Percentiles rank a stretch among this genome's conserved stretches.
Conservation (phyloP, 208 protist species). For the Crithidia sp. region DNA sequence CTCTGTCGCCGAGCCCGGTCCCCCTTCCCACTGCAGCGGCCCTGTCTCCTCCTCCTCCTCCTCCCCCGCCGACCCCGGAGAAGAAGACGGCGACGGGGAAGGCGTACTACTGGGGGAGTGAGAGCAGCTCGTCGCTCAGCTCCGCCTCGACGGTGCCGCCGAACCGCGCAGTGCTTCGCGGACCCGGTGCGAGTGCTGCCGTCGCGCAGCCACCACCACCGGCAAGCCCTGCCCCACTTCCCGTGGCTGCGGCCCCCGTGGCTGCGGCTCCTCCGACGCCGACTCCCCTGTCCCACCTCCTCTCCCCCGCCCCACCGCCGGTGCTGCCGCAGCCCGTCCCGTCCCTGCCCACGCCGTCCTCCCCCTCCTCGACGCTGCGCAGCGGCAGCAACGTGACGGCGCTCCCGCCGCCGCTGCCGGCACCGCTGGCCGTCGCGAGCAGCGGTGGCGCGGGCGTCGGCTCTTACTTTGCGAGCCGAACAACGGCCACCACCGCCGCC, state of each 20-base stretch:
- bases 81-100: constrained; percentile 5
- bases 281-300: no score
- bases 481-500: background rate
- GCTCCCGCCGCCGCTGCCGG: background rate
- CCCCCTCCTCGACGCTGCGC: background rate
- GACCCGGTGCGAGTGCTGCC: background rate
- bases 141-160: constrained; percentile 33
- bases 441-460: constrained; percentile 6
- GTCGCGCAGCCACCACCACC: background rate
- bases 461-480: constrained; percentile 26
- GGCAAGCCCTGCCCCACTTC: background rate
- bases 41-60: background rate
- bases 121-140: constrained; percentile 29
- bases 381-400: background rate
- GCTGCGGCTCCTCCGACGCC: no score
- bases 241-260: no score
- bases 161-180: constrained; percentile 7
- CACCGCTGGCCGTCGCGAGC: background rate
- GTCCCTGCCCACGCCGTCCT: background rate
- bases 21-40: background rate
- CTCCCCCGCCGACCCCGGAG: constrained; percentile 9
- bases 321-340: background rate
- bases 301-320: background rate
- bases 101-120: constrained; percentile 15
- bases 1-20: background rate